phyloP scores from a whole-genome alignment of 2,329 filamentous ascomycete genomes.

The Stemphylium lycopersici region DNA sequence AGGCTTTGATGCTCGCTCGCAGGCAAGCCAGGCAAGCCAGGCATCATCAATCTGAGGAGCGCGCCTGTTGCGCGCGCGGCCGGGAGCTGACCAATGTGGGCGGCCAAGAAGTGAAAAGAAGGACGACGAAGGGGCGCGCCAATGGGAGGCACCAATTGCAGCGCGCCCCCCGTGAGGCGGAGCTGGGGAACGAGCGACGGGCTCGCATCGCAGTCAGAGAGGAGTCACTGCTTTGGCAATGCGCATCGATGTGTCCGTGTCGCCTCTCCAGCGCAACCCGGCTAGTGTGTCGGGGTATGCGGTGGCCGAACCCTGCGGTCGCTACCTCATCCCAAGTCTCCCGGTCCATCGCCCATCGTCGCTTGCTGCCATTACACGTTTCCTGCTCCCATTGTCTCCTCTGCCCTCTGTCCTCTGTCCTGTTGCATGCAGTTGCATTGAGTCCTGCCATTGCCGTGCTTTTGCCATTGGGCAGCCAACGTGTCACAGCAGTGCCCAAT shows the following conservation, averaged over 20 bases:
- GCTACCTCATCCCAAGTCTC: not conserved
- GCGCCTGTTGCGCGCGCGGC: slow-evolving; percentile 29
- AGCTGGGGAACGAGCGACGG: slow-evolving; percentile 20
- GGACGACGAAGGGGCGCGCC: slow-evolving; percentile 30
- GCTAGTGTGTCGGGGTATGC: slow-evolving; percentile 19
- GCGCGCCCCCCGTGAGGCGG: slow-evolving; percentile 19
- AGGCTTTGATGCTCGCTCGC: slow-evolving; percentile 14
- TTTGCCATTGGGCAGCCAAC: slow-evolving; percentile 34
- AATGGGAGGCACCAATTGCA: slow-evolving; percentile 33
- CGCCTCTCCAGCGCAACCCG: slow-evolving; percentile 20
- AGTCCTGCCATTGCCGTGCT: slow-evolving; percentile 15
- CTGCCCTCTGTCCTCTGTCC: slow-evolving; percentile 12
- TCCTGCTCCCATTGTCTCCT: slow-evolving; percentile 18
- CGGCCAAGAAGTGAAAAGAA: slow-evolving; percentile 44
- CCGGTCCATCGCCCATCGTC: not conserved
- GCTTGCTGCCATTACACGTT: slow-evolving; percentile 14
- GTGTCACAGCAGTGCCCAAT: slow-evolving; percentile 28
- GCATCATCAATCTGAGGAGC: slow-evolving; percentile 30
- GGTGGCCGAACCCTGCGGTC: slow-evolving; percentile 13
- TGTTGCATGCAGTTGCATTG: slow-evolving; percentile 1
- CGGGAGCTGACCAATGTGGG: slow-evolving; percentile 40
- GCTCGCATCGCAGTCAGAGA: slow-evolving; percentile 27
- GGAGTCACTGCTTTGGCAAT: slow-evolving; percentile 32
- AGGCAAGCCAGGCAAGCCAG: slow-evolving; percentile 7
- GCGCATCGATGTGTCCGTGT: slow-evolving; percentile 16